Base-by-base conservation (phyloP, 75 land plant genomes). In the Cupressus sempervirens region DNA sequence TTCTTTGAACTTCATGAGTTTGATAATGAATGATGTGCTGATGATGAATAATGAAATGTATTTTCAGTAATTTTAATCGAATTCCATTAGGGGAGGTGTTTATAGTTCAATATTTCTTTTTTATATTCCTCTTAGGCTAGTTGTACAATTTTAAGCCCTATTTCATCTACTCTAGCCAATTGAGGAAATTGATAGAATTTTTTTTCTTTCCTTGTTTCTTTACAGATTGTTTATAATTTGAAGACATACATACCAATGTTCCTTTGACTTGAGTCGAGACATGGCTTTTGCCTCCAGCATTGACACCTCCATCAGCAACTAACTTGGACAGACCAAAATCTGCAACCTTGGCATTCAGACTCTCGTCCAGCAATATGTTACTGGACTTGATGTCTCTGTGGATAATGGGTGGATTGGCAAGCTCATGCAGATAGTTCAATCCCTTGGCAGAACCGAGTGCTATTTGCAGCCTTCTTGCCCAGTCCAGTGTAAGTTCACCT, bases 201-300 rank as follows among this genome's bases (percentile, higher is more conserved):
- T 48, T 48, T 48, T 48, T 48, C 50, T 48, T 48, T 48, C 50
- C 50, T 0, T 48, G 40, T 48, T 48, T 48, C 50, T 48, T 48
- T 48, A 48, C 8, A 7, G 50, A 50, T 13, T 50, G 12, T 50
- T 50, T 15, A 50, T 50, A 50, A 50, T 12, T 50, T 50, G 53
- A 12, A 50, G 53, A 15, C 14, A 50, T 65, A 23, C 29, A 26
- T 35, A 92, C 96, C 93, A 94, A 65, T 83, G 98, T 96, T 41
- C 98, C 98, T 90, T 94, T 96, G 48, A 96, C 94, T 91, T 93
- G 92, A 85, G 95, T 93, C 29, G 89, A 88, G 81, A 93, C 90
- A 76, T 95, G 92, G 34, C 84, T 81, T 77, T 90, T 91, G 54
- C 85, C 87, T 81, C 79, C 88, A 36, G 45, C 82, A 43, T 81